A percentile compares a stretch with the other conserved stretches of the same genome.
Evolutionary conservation across 192 early-diverging fungal genomes (phyloP).

Genomic region (Coemansia sp.): DNA sequence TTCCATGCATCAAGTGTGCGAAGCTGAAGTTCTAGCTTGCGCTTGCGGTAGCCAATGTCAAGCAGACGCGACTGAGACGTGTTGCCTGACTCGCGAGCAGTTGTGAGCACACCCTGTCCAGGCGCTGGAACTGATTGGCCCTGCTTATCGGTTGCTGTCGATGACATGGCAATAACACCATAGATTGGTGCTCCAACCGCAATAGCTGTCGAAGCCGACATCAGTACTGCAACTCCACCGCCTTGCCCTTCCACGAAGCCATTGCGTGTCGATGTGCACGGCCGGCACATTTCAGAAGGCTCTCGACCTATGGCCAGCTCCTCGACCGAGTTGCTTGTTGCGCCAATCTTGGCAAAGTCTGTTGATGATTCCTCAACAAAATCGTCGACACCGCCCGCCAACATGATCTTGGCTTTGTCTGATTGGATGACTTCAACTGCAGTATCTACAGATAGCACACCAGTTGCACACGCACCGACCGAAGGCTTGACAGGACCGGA

Average conservation of each 20-base stretch:
- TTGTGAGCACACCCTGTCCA: slow-evolving; percentile 88
- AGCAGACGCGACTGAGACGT: slow-evolving; percentile 59
- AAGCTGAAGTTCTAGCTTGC: too few species aligned
- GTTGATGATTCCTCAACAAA: too few species aligned
- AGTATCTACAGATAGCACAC: slow-evolving; percentile 19
- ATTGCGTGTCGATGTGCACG: slow-evolving; percentile 84
- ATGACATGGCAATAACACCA: slow-evolving; percentile 80
- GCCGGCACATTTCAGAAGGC: slow-evolving; percentile 86
- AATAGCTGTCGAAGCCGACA: slow-evolving; percentile 80
- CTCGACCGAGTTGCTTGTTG: slow-evolving; percentile 80
- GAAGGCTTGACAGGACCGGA: slow-evolving; percentile 82
- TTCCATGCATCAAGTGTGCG: slow-evolving; percentile 5
- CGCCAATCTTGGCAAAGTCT: slow-evolving; percentile 90
- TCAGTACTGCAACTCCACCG: slow-evolving; percentile 83
- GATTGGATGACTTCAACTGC: too few species aligned
- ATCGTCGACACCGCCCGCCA: too few species aligned
- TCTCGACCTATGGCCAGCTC: slow-evolving; percentile 85
- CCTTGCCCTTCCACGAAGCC: too few species aligned
- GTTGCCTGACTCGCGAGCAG: slow-evolving; percentile 68
- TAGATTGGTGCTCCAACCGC: slow-evolving; percentile 90
- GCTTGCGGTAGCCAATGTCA: slow-evolving; percentile 81
- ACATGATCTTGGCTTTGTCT: too few species aligned
- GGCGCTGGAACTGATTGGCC: slow-evolving; percentile 87
- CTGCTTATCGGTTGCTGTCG: slow-evolving; percentile 93
- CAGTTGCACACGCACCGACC: slow-evolving; percentile 87